phyloP scores from a whole-genome alignment of 2,329 filamentous ascomycete genomes.

The Venturia aucupariae region DNA sequence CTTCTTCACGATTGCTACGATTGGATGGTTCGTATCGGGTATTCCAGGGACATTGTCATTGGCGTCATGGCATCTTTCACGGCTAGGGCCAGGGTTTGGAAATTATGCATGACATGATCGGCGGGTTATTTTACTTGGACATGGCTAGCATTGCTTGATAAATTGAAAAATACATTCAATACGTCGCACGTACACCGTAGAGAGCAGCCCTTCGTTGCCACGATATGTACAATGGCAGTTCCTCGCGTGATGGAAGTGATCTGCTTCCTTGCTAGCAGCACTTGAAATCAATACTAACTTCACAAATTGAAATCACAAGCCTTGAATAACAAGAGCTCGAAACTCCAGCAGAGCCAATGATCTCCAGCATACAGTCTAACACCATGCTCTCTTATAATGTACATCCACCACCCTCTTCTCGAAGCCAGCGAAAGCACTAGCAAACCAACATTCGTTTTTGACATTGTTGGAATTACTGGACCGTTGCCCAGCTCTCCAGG shows the following conservation, averaged over 20 bases:
- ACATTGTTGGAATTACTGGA: no score
- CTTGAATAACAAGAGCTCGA: no score
- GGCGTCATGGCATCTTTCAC: not conserved
- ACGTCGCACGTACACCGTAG: not conserved
- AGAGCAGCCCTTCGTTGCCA: not conserved
- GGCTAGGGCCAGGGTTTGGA: not conserved
- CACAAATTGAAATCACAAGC: no score
- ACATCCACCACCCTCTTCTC: no score
- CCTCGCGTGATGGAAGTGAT: not conserved
- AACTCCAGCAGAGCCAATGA: no score
- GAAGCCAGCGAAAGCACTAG: no score
- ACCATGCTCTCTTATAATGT: no score
- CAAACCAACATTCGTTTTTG: no score
- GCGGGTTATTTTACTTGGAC: not conserved
- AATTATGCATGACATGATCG: not conserved
- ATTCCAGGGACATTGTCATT: not conserved
- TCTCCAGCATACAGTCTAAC: no score
- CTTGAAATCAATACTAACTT: no score
- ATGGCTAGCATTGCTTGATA: conserved; percentile 2
- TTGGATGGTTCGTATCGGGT: not conserved
- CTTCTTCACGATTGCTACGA: not conserved
- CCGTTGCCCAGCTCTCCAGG: no score
- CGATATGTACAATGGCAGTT: not conserved
- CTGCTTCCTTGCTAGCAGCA: not conserved
- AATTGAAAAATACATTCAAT: not conserved